Conservation (phyloP, 495 filamentous ascomycete genomes). For the Cercophora samala region DNA sequence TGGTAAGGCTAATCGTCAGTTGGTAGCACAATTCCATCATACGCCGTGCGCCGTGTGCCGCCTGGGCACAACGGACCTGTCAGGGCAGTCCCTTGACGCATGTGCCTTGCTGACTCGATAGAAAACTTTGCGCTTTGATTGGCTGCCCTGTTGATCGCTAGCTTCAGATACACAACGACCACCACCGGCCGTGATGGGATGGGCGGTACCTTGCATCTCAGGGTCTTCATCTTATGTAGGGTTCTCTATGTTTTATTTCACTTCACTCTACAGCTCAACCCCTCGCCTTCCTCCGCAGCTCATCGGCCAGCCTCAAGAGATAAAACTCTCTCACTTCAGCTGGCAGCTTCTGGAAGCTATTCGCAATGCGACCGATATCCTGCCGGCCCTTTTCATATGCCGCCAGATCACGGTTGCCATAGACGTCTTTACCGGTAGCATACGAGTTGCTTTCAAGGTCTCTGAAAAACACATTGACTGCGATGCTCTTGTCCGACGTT, state of each 20-base stretch:
- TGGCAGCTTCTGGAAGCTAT: conserved; percentile 65
- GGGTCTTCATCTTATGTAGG: too few relatives aligned
- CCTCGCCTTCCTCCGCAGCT: conserved; percentile 46
- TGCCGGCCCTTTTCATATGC: conserved; percentile 77
- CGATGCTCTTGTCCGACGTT: conserved; percentile 60
- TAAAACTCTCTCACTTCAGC: conserved; percentile 69
- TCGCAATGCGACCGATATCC: conserved; percentile 64
- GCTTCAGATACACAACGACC: too few relatives aligned
- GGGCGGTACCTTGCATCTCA: not conserved
- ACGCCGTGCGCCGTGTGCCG: not conserved
- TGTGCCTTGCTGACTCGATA: conserved; percentile 33
- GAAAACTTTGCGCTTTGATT: conserved; percentile 17
- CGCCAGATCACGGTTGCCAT: conserved; percentile 81
- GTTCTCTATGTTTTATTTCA: not conserved
- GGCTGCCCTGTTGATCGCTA: conserved; percentile 14
- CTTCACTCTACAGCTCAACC: conserved; percentile 15
- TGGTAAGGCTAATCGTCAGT: not conserved
- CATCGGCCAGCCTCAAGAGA: conserved; percentile 66
- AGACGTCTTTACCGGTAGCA: conserved; percentile 74
- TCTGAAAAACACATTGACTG: conserved; percentile 83
- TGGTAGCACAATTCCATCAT: conserved; percentile 5
- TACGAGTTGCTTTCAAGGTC: conserved; percentile 62
- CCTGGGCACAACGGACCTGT: conserved; percentile 22
- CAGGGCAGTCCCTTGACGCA: conserved; percentile 28
- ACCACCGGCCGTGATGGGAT: not conserved